A percentile compares a stretch with the other conserved stretches of the same genome.
Conservation (phyloP, 345 rosid species). For the Melaleuca alternifolia region DNA sequence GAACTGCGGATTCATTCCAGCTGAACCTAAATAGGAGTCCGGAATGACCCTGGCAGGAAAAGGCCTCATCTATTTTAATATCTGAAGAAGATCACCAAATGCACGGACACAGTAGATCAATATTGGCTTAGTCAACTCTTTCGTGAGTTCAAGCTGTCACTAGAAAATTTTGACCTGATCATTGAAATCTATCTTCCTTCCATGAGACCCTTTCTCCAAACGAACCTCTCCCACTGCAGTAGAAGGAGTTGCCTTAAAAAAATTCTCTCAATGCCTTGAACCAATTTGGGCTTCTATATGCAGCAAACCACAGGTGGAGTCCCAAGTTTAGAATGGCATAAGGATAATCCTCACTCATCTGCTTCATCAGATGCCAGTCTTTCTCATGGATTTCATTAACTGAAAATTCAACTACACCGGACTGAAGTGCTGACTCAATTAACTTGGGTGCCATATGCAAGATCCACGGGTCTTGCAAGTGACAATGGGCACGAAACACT, state of each 20-base stretch:
- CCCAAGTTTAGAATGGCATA: constrained; percentile 78
- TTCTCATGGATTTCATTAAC: constrained; percentile 42
- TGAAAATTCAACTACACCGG: not conserved
- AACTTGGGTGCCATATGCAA: not conserved
- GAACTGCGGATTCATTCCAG: constrained; percentile 92
- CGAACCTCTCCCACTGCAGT: constrained; percentile 97
- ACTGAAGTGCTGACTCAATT: not conserved
- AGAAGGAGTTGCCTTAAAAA: constrained; percentile 52
- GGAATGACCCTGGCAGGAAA: constrained; percentile 76
- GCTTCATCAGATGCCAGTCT: constrained; percentile 73
- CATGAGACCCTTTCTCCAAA: constrained; percentile 77
- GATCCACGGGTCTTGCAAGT: constrained; percentile 84
- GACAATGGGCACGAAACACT: constrained; percentile 85
- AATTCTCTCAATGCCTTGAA: constrained; percentile 47
- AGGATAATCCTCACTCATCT: constrained; percentile 50
- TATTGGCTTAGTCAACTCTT: constrained; percentile 63
- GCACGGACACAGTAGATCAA: constrained; percentile 86
- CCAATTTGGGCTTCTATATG: constrained; percentile 67
- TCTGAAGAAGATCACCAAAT: constrained; percentile 68
- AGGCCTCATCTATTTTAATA: constrained; percentile 55
- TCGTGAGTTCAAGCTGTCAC: constrained; percentile 78
- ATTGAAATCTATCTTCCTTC: constrained; percentile 57
- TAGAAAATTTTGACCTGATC: constrained; percentile 67
- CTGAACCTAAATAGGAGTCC: constrained; percentile 74
- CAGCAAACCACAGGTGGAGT: constrained; percentile 77